A percentile compares a stretch with the other conserved stretches of the same genome.
These are phyloP conservation scores for Hortiboletus campestris DNA, from an alignment of 768 basidiomycete genomes.

Conservation along the genomic window DNA sequence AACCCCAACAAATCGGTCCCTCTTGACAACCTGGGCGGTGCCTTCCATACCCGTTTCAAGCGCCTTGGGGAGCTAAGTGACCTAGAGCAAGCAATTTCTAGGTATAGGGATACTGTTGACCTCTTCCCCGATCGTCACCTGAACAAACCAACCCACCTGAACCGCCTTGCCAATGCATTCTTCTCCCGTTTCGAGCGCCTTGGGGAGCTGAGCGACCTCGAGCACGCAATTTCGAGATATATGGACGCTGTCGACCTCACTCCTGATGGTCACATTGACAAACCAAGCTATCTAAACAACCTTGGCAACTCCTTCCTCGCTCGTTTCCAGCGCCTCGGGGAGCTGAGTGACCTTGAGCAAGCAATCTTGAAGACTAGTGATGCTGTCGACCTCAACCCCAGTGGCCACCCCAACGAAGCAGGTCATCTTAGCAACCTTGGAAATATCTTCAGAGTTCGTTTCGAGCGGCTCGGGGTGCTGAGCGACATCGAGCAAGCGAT, in stretches of 20 bases:
- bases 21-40: background rate
- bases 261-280: background rate
- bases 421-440: background rate
- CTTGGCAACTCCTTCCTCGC: background rate
- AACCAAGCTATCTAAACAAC: background rate
- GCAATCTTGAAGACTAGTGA: background rate
- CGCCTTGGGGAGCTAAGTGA: background rate
- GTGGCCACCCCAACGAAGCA: background rate
- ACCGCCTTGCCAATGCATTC: no score
- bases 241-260: background rate
- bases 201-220: background rate
- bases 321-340: background rate
- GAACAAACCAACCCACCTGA: background rate
- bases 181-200: background rate
- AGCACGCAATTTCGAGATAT: background rate
- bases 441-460: background rate
- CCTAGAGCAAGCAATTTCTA: background rate
- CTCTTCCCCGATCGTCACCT: background rate
- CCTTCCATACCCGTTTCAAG: background rate
- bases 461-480: background rate
- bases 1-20: background rate
- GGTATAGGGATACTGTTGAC: background rate
- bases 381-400: background rate
- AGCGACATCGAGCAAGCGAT: background rate
- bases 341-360: background rate